Percentiles rank a stretch among this genome's conserved stretches.
Conservation (phyloP, 2,329 filamentous ascomycete species). For the Pseudogymnoascus verrucosus region DNA sequence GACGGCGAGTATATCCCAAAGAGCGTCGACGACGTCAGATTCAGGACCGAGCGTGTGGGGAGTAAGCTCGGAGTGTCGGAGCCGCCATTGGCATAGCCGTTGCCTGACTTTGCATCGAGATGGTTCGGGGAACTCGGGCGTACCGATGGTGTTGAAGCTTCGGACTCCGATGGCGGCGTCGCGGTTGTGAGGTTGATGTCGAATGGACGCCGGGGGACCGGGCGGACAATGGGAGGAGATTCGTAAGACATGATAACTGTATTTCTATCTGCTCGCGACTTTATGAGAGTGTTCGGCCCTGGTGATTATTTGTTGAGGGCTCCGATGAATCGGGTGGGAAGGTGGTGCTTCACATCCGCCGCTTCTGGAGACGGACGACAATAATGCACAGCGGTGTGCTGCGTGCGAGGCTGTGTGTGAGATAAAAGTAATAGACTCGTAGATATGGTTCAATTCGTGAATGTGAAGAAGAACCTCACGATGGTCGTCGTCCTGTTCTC, state of each 20-base stretch:
- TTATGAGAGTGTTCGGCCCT: background rate
- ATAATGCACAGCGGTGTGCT: background rate
- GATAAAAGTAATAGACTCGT: background rate
- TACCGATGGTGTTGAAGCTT: constrained; percentile 29
- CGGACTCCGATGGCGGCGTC: constrained; percentile 36
- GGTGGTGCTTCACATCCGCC: background rate
- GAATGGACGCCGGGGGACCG: constrained; percentile 66
- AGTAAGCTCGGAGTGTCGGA: constrained; percentile 40
- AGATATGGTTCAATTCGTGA: background rate
- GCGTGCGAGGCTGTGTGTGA: background rate
- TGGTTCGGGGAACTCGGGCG: constrained; percentile 54
- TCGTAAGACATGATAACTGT: constrained; percentile 22
- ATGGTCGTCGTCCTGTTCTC: background rate
- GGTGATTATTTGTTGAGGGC: background rate
- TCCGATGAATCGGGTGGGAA: background rate
- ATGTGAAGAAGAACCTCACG: background rate
- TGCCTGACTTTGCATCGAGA: constrained; percentile 51
- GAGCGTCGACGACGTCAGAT: constrained; percentile 82
- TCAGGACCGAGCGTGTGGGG: constrained; percentile 70
- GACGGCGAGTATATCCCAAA: constrained; percentile 79
- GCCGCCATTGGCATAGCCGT: constrained; percentile 12
- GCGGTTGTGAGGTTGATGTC: constrained; percentile 44
- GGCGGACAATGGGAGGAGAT: constrained; percentile 53
- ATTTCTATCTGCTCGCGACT: background rate
- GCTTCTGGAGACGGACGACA: background rate